Percentiles rank a stretch among this genome's conserved stretches.
Conservation (phyloP, 2,329 filamentous ascomycete species). For the Fusarium caatingaense region DNA sequence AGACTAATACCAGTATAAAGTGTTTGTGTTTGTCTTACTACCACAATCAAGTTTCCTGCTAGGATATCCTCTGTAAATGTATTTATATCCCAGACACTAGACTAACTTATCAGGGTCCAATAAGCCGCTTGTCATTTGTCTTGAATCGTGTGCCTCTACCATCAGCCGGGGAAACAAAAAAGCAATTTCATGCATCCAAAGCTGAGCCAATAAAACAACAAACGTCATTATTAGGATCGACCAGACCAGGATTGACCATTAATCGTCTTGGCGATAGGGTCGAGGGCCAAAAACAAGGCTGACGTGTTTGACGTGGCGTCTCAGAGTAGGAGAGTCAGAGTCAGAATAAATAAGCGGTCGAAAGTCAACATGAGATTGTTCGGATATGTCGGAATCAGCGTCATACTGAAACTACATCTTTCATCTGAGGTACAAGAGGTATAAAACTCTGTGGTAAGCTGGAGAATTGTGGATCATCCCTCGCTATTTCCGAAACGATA, state of each 20-base stretch:
- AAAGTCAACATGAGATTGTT: background rate
- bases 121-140: background rate
- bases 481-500: slow-evolving; percentile 33
- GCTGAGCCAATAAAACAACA: slow-evolving; percentile 28
- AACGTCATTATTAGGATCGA: slow-evolving; percentile 27
- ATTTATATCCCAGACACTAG: background rate
- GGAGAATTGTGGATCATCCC: slow-evolving; percentile 31
- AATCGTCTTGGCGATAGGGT: slow-evolving; percentile 26
- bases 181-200: slow-evolving; percentile 22
- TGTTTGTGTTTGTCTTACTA: background rate
- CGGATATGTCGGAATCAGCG: slow-evolving; percentile 36
- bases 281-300: slow-evolving; percentile 29
- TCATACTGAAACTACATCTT: background rate
- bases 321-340: background rate
- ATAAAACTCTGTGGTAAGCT: slow-evolving; percentile 18
- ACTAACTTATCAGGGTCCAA: background rate
- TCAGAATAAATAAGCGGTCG: background rate
- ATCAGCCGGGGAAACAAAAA: background rate
- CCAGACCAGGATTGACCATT: slow-evolving; percentile 24
- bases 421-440: background rate
- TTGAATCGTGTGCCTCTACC: slow-evolving; percentile 4
- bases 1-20: background rate
- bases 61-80: background rate
- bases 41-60: background rate
- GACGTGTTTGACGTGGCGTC: slow-evolving; percentile 40